These are phyloP conservation scores for Candida chilensis DNA, from an alignment of 805 yeast genomes.

Conservation along the genomic window DNA sequence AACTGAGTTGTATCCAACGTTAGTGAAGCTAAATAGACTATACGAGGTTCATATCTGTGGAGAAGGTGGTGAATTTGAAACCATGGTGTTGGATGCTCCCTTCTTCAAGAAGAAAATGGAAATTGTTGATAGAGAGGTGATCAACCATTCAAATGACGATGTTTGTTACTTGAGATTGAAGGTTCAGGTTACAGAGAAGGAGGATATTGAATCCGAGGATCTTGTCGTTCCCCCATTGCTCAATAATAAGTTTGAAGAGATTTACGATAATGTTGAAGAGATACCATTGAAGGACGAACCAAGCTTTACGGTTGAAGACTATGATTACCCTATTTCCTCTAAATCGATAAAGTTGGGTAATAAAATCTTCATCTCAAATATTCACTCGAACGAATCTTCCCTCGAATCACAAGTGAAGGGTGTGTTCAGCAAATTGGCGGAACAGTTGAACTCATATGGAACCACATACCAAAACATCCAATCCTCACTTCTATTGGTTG, in stretches of 20 bases:
- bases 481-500: conserved; percentile 49
- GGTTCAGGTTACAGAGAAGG: conserved; percentile 38
- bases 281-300: no score
- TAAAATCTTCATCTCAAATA: conserved; percentile 33
- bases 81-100: conserved; percentile 86
- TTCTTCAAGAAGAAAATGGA: conserved; percentile 53
- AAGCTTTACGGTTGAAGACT: no score
- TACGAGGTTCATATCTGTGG: conserved; percentile 94
- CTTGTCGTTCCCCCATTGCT: conserved; percentile 27
- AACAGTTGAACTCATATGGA: conserved; percentile 15
- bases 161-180: conserved; percentile 57
- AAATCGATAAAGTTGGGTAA: no score
- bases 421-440: conserved; percentile 35
- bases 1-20: conserved; percentile 47
- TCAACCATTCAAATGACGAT: conserved; percentile 49
- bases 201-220: conserved; percentile 6
- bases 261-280: conserved; percentile 13
- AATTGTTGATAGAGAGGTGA: conserved; percentile 26
- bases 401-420: conserved; percentile 36
- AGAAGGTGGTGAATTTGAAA: conserved; percentile 98
- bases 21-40: conserved; percentile 45
- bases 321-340: no score
- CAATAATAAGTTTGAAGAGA: conserved; percentile 25
- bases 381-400: conserved; percentile 17
- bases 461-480: conserved; percentile 39